Percentiles rank a stretch among this genome's conserved stretches.
phyloP scores from a whole-genome alignment of 2,329 filamentous ascomycete species.

The Xylaria sp. region DNA sequence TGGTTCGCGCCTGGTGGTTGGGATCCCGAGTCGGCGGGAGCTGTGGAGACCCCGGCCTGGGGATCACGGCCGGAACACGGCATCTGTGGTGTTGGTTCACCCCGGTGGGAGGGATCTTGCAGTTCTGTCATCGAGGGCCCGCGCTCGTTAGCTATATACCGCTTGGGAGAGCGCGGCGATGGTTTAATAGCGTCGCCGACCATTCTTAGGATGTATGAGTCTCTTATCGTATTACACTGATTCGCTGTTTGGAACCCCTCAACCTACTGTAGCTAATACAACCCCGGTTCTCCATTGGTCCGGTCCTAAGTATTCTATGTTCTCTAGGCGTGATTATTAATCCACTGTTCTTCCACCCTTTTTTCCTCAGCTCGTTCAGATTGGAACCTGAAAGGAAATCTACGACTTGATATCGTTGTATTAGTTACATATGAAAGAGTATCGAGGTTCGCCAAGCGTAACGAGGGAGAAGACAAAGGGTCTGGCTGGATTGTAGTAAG shows the following conservation, averaged over 20 bases:
- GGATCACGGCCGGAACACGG: not conserved
- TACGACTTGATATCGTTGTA: not conserved
- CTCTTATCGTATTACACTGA: not conserved
- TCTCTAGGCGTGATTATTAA: not conserved
- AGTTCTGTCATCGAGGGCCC: not conserved
- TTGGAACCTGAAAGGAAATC: no score
- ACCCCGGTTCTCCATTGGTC: not conserved
- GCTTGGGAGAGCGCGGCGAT: not conserved
- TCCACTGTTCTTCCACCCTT: not conserved
- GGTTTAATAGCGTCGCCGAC: not conserved
- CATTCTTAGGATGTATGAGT: not conserved
- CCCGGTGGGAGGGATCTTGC: not conserved
- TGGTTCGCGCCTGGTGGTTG: not conserved
- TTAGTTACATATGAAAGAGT: not conserved
- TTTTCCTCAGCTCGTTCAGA: not conserved
- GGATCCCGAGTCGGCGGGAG: not conserved
- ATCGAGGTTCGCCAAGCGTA: not conserved
- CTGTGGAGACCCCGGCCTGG: constrained; percentile 18
- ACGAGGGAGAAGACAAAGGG: not conserved
- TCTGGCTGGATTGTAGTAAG: not conserved
- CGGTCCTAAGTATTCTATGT: not conserved
- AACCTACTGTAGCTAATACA: not conserved
- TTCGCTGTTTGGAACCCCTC: not conserved
- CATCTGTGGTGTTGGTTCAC: not conserved
- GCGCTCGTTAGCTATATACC: not conserved